Percentiles rank a stretch among this genome's conserved stretches.
Evolutionary conservation across 208 protist species (phyloP).

Genomic region (Leptomonas seymouri): DNA sequence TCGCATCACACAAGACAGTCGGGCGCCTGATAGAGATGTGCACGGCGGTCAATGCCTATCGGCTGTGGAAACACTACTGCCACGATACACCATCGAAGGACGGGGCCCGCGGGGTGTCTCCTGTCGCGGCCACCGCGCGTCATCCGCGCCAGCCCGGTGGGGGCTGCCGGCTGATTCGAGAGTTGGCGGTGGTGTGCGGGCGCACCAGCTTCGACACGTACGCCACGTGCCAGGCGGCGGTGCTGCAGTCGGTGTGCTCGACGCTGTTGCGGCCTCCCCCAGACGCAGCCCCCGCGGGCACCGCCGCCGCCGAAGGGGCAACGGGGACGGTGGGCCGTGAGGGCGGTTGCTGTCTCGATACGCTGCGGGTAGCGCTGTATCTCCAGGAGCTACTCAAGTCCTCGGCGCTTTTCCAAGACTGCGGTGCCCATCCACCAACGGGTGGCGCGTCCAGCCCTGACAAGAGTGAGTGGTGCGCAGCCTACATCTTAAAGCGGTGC

Average conservation of each 20-base stretch:
- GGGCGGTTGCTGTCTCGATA: neutral
- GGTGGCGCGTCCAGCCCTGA: too few species aligned
- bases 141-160: neutral
- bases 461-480: neutral
- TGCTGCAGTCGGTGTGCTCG: constrained; percentile 18
- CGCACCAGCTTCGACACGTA: constrained; percentile 35
- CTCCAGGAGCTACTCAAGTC: constrained; percentile 2
- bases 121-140: neutral
- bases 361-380: constrained; percentile 7
- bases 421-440: neutral
- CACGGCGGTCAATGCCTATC: constrained; percentile 60
- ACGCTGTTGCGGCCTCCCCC: constrained; percentile 12
- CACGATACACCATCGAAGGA: neutral
- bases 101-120: neutral
- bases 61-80: constrained; percentile 21
- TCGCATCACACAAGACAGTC: constrained; percentile 72
- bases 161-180: constrained; percentile 19
- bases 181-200: constrained; percentile 43
- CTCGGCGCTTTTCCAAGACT: neutral
- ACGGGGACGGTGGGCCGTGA: neutral
- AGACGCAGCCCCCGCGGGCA: neutral
- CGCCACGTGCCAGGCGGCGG: constrained; percentile 15
- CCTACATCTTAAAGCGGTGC: neutral
- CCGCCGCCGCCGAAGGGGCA: neutral
- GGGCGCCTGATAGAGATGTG: constrained; percentile 73